Percentiles rank a stretch among this genome's conserved stretches.
These are phyloP conservation scores for Lactarius deliciosus DNA, from an alignment of 768 basidiomycete genomes.

Conservation along the genomic window DNA sequence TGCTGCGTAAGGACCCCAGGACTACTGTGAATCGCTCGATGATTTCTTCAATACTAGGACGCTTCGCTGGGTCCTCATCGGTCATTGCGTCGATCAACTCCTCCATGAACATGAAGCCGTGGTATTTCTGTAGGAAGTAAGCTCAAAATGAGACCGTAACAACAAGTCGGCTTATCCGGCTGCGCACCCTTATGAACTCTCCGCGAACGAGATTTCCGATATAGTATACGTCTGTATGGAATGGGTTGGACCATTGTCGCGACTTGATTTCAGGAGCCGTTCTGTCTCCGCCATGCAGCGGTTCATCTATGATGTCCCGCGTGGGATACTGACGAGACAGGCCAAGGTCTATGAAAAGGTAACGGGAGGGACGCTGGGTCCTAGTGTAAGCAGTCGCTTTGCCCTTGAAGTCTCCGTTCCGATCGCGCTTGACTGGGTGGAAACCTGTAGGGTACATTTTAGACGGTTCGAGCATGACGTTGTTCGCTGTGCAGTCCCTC, in stretches of 20 bases:
- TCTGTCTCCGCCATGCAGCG: constrained; percentile 44
- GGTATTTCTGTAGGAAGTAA: constrained; percentile 27
- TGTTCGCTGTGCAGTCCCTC: constrained; percentile 26
- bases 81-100: constrained; percentile 35
- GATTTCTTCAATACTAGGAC: constrained; percentile 32
- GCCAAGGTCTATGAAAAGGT: constrained; percentile 36
- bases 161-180: neutral
- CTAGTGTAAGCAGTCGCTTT: constrained; percentile 30
- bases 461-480: constrained; percentile 36
- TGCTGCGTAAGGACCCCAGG: neutral
- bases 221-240: constrained; percentile 40
- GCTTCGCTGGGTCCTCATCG: constrained; percentile 30
- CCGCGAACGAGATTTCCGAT: constrained; percentile 37
- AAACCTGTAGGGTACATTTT: constrained; percentile 34
- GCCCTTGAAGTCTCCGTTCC: constrained; percentile 32
- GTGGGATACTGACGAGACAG: constrained; percentile 33
- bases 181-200: constrained; percentile 34
- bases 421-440: constrained; percentile 31
- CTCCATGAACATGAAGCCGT: constrained; percentile 32
- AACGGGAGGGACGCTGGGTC: constrained; percentile 33
- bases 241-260: constrained; percentile 33
- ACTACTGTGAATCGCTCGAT: constrained; percentile 8
- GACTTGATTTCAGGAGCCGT: constrained; percentile 38
- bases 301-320: constrained; percentile 32
- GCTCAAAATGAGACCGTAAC: neutral